These are phyloP conservation scores for Blastomyces parvus DNA, from an alignment of 2,329 filamentous ascomycete species.

Conservation along the genomic window DNA sequence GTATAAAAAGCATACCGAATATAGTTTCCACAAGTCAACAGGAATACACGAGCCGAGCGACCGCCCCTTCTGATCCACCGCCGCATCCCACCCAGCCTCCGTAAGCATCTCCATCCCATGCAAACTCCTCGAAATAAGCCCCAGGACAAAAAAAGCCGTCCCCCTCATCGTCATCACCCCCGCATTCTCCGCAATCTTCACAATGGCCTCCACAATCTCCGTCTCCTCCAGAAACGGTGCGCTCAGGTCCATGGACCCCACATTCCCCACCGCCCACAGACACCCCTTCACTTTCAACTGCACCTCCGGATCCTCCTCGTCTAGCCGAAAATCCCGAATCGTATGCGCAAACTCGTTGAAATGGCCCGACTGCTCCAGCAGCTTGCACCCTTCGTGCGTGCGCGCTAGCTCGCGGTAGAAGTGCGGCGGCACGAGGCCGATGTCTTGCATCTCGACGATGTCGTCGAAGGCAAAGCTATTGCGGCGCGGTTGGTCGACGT, in stretches of 20 bases:
- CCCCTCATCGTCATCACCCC: conserved; percentile 88
- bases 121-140: conserved; percentile 80
- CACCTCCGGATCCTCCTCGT: conserved; percentile 72
- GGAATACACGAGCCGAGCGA: conserved; percentile 85
- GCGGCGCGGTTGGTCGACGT: conserved; percentile 47
- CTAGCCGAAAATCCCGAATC: conserved; percentile 77
- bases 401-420: conserved; percentile 94
- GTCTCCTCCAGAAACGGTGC: conserved; percentile 86
- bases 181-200: conserved; percentile 77
- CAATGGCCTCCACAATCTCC: conserved; percentile 78
- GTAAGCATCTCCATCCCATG: conserved; percentile 87
- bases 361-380: conserved; percentile 86
- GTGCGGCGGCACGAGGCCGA: conserved; percentile 71
- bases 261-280: conserved; percentile 94
- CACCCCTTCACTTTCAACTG: conserved; percentile 94
- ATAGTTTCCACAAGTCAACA: conserved; percentile 63
- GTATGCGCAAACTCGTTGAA: conserved; percentile 88
- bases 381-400: conserved; percentile 81
- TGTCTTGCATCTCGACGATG: conserved; percentile 50
- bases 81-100: conserved; percentile 87
- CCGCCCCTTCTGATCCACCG: conserved; percentile 69
- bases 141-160: conserved; percentile 92
- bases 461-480: conserved; percentile 45
- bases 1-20: conserved; percentile 50
- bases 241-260: conserved; percentile 94